These are phyloP conservation scores for Tolypocladium ovalisporum DNA, from an alignment of 2,329 filamentous ascomycete species.

Conservation along the genomic window DNA sequence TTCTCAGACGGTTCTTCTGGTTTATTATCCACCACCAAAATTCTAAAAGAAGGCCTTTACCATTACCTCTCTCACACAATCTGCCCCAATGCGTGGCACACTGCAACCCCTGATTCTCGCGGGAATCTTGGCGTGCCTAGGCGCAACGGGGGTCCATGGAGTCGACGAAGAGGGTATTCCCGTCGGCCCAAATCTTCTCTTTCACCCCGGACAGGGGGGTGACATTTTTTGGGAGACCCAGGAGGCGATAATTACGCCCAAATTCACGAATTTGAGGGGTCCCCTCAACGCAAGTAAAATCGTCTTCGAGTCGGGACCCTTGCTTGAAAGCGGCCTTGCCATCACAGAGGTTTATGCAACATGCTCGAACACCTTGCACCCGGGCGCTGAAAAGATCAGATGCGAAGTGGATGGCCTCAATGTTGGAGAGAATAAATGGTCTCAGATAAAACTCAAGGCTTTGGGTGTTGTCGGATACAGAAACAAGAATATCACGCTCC, in stretches of 20 bases:
- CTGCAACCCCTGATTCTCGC: not conserved
- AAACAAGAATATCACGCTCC: not conserved
- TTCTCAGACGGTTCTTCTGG: not conserved
- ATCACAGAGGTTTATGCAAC: not conserved
- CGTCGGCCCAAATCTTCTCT: not conserved
- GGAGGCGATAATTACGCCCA: not conserved
- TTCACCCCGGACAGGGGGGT: not conserved
- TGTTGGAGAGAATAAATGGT: not conserved
- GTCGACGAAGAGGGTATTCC: not conserved
- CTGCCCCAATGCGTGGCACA: not conserved
- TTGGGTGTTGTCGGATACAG: not conserved
- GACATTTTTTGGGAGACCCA: not conserved
- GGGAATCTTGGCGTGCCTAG: not conserved
- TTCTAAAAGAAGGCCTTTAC: not conserved
- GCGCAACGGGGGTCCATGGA: not conserved
- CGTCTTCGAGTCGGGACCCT: not conserved
- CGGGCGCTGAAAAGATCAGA: not conserved
- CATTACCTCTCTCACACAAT: not conserved
- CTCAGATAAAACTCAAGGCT: not conserved
- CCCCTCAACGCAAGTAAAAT: not conserved
- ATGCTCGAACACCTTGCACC: not conserved
- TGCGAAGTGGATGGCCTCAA: not conserved
- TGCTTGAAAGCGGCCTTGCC: not conserved
- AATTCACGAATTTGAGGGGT: not conserved
- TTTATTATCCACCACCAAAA: not conserved